phyloP scores from a whole-genome alignment of 2,329 filamentous ascomycete genomes.

The Rutstroemia sp. region DNA sequence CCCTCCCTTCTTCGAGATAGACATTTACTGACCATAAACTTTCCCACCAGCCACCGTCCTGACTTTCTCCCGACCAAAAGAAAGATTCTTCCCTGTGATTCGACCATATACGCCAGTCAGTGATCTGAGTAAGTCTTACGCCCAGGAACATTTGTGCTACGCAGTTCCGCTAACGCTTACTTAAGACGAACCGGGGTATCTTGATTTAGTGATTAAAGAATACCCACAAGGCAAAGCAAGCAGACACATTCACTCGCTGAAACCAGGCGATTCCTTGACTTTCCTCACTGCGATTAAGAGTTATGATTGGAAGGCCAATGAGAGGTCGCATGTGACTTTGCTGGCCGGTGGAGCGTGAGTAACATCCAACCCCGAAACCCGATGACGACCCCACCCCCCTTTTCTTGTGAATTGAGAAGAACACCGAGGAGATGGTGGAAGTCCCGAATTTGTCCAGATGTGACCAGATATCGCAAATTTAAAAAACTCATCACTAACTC shows the following conservation, averaged over 20 bases:
- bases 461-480: too few relatives aligned
- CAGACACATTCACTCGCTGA: constrained; percentile 56
- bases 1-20: too few relatives aligned
- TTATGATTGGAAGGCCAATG: constrained; percentile 43
- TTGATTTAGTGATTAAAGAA: constrained; percentile 61
- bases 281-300: constrained; percentile 49
- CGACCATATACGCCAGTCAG: constrained; percentile 61
- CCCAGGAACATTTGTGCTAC: too few relatives aligned
- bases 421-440: too few relatives aligned
- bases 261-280: constrained; percentile 52
- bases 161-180: too few relatives aligned
- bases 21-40: too few relatives aligned
- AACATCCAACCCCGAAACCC: too few relatives aligned
- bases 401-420: too few relatives aligned
- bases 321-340: constrained; percentile 47
- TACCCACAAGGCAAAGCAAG: constrained; percentile 60
- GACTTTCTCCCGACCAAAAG: constrained; percentile 41
- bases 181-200: constrained; percentile 45
- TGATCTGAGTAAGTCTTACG: constrained; percentile 6
- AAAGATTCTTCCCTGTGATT: constrained; percentile 49
- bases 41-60: too few relatives aligned
- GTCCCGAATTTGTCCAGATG: too few relatives aligned
- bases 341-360: constrained; percentile 54
- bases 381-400: too few relatives aligned
- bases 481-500: too few relatives aligned